Percentiles rank a stretch among this genome's conserved stretches.
phyloP scores from a whole-genome alignment of 2,329 filamentous ascomycete genomes.

The Lachnellula arida region DNA sequence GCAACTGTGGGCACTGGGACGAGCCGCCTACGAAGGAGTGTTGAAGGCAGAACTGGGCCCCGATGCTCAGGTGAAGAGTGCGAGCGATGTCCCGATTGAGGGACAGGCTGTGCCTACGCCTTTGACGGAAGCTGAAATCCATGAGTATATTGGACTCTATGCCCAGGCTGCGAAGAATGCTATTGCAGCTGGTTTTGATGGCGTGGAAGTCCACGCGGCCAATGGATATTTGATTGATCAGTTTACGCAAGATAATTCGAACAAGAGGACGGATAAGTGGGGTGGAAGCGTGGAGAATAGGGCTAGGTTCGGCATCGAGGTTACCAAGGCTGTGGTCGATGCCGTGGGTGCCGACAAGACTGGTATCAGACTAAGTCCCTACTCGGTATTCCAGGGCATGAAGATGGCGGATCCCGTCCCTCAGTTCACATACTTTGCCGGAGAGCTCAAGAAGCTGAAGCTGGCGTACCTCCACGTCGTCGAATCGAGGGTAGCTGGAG shows the following conservation, averaged over 20 bases:
- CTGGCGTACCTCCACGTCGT: constrained; percentile 50
- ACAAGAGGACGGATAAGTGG: constrained; percentile 22
- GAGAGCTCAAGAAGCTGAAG: constrained; percentile 32
- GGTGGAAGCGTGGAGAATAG: constrained; percentile 27
- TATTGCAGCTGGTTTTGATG: constrained; percentile 26
- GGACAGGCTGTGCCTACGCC: constrained; percentile 10
- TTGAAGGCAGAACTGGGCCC: too few relatives aligned
- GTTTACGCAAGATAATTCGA: constrained; percentile 23
- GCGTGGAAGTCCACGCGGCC: constrained; percentile 25
- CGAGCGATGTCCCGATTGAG: constrained; percentile 7
- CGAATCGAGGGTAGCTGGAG: constrained; percentile 45
- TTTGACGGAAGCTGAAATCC: constrained; percentile 13
- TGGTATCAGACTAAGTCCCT: constrained; percentile 56
- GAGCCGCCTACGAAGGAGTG: constrained; percentile 39
- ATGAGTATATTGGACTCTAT: constrained; percentile 17
- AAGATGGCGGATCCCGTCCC: constrained; percentile 40
- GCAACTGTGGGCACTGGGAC: constrained; percentile 59
- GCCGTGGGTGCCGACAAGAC: constrained; percentile 38
- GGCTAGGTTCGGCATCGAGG: constrained; percentile 45
- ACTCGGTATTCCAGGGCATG: constrained; percentile 47
- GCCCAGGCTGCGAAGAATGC: constrained; percentile 20
- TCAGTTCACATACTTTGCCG: constrained; percentile 41
- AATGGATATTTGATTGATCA: constrained; percentile 28
- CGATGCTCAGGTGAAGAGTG: constrained; percentile 11
- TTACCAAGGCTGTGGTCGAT: constrained; percentile 45